These are phyloP conservation scores for Globisporangium orthogonon DNA, from an alignment of 352 stramenopile species.

Conservation along the genomic window DNA sequence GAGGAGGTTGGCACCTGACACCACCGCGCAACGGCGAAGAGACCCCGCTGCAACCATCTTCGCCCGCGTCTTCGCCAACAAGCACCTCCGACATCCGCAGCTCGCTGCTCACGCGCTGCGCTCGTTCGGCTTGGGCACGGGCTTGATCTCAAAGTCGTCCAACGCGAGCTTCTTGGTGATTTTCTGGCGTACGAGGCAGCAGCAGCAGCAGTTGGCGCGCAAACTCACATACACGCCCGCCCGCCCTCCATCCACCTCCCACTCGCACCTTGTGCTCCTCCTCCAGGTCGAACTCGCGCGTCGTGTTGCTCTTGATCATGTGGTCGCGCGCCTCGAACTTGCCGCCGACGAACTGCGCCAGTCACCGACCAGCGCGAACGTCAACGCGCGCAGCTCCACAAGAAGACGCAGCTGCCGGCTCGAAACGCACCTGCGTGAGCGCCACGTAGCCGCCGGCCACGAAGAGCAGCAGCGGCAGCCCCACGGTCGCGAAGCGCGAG, in stretches of 20 bases:
- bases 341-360: conserved; percentile 63
- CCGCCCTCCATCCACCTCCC: too few relatives aligned
- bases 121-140: conserved; percentile 57
- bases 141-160: conserved; percentile 85
- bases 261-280: conserved; percentile 76
- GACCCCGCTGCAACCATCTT: too few relatives aligned
- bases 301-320: conserved; percentile 78
- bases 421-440: conserved; percentile 51
- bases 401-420: not conserved
- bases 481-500: conserved; percentile 58
- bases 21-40: too few relatives aligned
- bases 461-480: conserved; percentile 76
- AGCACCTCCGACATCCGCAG: too few relatives aligned
- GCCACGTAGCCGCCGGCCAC: conserved; percentile 70
- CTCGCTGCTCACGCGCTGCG: not conserved
- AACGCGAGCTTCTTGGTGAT: conserved; percentile 80
- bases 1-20: too few relatives aligned
- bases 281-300: conserved; percentile 74
- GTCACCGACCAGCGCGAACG: not conserved
- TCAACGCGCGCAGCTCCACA: conserved; percentile 1
- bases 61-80: too few relatives aligned
- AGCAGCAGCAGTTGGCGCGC: not conserved
- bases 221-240: not conserved
- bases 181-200: conserved; percentile 34
- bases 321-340: conserved; percentile 81